These are phyloP conservation scores for Morella rubra DNA, from an alignment of 306 rosid species.

Conservation along the genomic window DNA sequence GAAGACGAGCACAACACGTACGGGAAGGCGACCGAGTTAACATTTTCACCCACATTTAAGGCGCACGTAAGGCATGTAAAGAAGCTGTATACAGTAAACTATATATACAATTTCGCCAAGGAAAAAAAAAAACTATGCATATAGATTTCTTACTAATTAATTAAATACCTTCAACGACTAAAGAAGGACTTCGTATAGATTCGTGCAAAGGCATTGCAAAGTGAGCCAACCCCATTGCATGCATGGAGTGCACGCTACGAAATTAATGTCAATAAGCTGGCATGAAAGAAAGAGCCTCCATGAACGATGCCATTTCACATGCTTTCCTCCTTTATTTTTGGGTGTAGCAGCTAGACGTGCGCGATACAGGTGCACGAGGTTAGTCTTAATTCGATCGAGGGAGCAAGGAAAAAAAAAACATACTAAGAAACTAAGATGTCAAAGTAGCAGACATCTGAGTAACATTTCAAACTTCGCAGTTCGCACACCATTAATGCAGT, in stretches of 20 bases:
- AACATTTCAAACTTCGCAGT: not conserved
- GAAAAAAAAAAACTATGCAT: too few relatives aligned
- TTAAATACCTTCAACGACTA: not conserved
- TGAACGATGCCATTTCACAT: constrained; percentile 49
- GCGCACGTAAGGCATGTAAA: too few relatives aligned
- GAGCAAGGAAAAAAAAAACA: not conserved
- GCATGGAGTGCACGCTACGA: constrained; percentile 76
- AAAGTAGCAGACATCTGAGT: not conserved
- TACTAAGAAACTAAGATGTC: not conserved
- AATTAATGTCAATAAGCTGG: constrained; percentile 22
- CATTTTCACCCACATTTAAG: not conserved
- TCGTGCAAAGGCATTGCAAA: constrained; percentile 46
- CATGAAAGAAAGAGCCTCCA: constrained; percentile 1
- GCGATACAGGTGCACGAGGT: not conserved
- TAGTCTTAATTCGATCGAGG: too few relatives aligned
- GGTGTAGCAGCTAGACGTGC: not conserved
- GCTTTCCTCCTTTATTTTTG: constrained; percentile 27
- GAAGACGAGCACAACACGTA: not conserved
- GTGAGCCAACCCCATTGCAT: constrained; percentile 42
- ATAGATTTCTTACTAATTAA: not conserved
- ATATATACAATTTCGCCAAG: too few relatives aligned
- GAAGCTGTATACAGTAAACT: too few relatives aligned
- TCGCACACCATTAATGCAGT: not conserved
- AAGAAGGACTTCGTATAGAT: constrained; percentile 25
- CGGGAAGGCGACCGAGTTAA: not conserved